Conservation (phyloP, 495 filamentous ascomycete genomes). For the Articulospora tetracladia region DNA sequence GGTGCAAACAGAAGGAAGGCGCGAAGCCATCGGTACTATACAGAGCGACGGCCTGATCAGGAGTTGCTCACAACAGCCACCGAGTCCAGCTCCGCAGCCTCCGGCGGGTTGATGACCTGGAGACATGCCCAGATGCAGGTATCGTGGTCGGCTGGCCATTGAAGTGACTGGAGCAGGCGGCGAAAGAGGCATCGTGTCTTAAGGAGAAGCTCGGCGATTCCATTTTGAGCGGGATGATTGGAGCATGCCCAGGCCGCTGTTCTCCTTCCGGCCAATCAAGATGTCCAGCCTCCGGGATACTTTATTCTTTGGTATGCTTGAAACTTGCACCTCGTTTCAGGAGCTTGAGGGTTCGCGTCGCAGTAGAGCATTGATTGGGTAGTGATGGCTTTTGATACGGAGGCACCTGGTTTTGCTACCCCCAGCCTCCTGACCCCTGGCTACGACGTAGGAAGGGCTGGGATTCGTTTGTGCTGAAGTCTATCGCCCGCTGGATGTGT, state of each 20-base stretch:
- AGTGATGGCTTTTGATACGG: not conserved
- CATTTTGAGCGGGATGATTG: not conserved
- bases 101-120: not conserved
- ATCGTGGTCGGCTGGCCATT: not conserved
- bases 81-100: not conserved
- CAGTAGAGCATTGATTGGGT: slow-evolving; percentile 5
- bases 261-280: slow-evolving; percentile 2
- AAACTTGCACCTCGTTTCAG: slow-evolving; percentile 15
- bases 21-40: not conserved
- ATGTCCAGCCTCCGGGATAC: not conserved
- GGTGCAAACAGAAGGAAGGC: not conserved
- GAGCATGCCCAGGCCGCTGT: not conserved
- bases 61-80: not conserved
- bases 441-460: not conserved
- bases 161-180: not conserved
- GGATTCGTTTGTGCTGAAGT: not conserved
- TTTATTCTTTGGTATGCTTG: slow-evolving; percentile 4
- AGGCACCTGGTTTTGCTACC: not conserved
- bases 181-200: not conserved
- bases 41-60: too few species aligned
- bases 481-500: not conserved
- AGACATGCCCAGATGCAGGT: not conserved
- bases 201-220: not conserved
- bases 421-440: not conserved
- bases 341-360: not conserved